Evolutionary conservation across 495 filamentous ascomycete species (phyloP), one percentile per base, ranked within the genome.

Genomic region (Jackrogersella multiformis): DNA sequence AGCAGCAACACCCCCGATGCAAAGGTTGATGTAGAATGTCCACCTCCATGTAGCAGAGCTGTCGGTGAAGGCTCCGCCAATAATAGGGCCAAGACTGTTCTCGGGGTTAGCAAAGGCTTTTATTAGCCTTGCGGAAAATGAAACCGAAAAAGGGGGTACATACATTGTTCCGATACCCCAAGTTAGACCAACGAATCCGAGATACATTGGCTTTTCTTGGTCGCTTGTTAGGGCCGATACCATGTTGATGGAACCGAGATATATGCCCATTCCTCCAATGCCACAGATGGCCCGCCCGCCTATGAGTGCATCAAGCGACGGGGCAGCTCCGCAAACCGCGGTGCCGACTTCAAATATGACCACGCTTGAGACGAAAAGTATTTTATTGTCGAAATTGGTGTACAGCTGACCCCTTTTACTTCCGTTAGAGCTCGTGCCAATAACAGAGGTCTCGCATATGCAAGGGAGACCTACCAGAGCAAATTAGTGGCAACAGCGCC

Each of bases 11-110:
- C 53, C 87, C 0, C 81, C 85, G 26, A 91, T 76, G 34, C 73
- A 68, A 5, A 90, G 81, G 57, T 90, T 90, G 71, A 91, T 86
- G 72, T 91, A 91, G 66, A 91, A 90, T 0, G 82, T 79, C 86
- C 84, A 86, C 7, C 85, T 69, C 83, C 83, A 87, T 6, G 74
- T 79, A 2, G 78, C 78, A 9, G 30, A 42, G 38, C 70, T 77
- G 23, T 85, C 76, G 16, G 76, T 66, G 54, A 90, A 89, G 1
- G 81, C 84, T 5, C 87, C 88, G 1, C 88, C 88, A 53, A 90
- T 77, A 57, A 88, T 72, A 13, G 87, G 87, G 5, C 86, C 87
- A 0, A 85, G 0, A n/a, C n/a, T n/a, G n/a, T n/a, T n/a, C n/a
- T n/a, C n/a, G n/a, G n/a, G n/a, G n/a, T n/a, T n/a, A n/a, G n/a